phyloP scores from a whole-genome alignment of 148 eudicot species.

The Dianthus caryophyllus region DNA sequence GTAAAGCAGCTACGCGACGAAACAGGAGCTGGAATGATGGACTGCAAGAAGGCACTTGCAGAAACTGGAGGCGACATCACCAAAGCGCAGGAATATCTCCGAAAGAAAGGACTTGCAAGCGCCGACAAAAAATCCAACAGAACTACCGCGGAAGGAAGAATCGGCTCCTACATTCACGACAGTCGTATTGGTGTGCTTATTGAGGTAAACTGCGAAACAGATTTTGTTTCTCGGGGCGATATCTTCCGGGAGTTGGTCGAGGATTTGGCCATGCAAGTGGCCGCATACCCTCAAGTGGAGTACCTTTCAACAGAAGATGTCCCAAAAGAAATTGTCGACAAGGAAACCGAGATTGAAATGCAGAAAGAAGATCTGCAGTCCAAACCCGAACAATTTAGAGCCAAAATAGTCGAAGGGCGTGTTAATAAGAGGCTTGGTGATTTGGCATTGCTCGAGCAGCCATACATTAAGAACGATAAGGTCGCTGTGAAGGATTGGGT shows the following conservation, averaged over 20 bases:
- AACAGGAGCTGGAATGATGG: constrained; percentile 99
- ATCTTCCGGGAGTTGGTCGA: constrained; percentile 83
- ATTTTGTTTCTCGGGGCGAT: constrained; percentile 91
- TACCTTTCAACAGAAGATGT: constrained; percentile 74
- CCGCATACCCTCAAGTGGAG: constrained; percentile 95
- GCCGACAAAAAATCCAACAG: constrained; percentile 93
- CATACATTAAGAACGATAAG: constrained; percentile 90
- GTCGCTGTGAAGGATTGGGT: constrained; percentile 75
- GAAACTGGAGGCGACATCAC: constrained; percentile 75
- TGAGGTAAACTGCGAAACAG: constrained; percentile 94
- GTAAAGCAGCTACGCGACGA: constrained; percentile 91
- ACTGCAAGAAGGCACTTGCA: constrained; percentile 87
- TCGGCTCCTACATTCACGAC: constrained; percentile 91
- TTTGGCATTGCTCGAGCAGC: constrained; percentile 89
- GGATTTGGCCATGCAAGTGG: constrained; percentile 98
- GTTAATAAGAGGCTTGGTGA: constrained; percentile 87
- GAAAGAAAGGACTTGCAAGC: constrained; percentile 92
- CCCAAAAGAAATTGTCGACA: constrained; percentile 58
- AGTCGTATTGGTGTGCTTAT: constrained; percentile 81
- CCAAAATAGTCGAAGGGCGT: constrained; percentile 88
- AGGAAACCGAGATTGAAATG: constrained; percentile 85
- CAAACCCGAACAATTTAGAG: constrained; percentile 83
- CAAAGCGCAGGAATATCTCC: constrained; percentile 80
- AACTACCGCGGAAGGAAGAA: constrained; percentile 91
- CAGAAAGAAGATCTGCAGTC: constrained; percentile 90